These are phyloP conservation scores for Suillus bovinus DNA, from an alignment of 768 basidiomycete genomes.

Conservation along the genomic window DNA sequence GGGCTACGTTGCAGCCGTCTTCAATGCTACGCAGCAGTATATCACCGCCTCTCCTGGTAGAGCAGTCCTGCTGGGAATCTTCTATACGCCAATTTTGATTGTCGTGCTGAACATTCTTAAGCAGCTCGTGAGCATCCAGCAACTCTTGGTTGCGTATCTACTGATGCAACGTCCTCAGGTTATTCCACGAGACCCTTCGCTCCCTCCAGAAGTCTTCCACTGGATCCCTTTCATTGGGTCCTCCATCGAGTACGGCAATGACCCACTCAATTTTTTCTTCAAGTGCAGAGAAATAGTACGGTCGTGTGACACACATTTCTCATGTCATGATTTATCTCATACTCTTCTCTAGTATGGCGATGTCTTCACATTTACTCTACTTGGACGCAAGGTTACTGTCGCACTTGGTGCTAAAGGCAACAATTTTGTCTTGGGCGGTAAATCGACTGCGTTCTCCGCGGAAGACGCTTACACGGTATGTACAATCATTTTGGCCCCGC, in stretches of 20 bases:
- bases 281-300: slow-evolving; percentile 74
- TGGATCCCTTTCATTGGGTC: slow-evolving; percentile 91
- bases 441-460: slow-evolving; percentile 87
- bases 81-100: slow-evolving; percentile 69
- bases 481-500: background rate
- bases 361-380: slow-evolving; percentile 92
- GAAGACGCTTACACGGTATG: slow-evolving; percentile 94
- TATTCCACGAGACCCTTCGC: slow-evolving; percentile 63
- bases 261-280: slow-evolving; percentile 88
- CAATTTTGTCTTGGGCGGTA: slow-evolving; percentile 93
- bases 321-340: background rate
- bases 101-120: slow-evolving; percentile 74
- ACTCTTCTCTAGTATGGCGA: slow-evolving; percentile 73
- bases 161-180: slow-evolving; percentile 42
- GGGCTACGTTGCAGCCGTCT: slow-evolving; percentile 26
- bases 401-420: slow-evolving; percentile 90
- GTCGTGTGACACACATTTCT: background rate
- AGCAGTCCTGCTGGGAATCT: slow-evolving; percentile 40
- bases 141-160: background rate
- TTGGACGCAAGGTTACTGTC: slow-evolving; percentile 90
- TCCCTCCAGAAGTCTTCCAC: slow-evolving; percentile 93
- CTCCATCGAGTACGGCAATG: slow-evolving; percentile 85
- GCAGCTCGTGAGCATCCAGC: slow-evolving; percentile 62
- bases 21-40: slow-evolving; percentile 23
- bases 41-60: slow-evolving; percentile 26